Conservation (phyloP, 768 basidiomycete species). For the Tephrocybe sp. region DNA sequence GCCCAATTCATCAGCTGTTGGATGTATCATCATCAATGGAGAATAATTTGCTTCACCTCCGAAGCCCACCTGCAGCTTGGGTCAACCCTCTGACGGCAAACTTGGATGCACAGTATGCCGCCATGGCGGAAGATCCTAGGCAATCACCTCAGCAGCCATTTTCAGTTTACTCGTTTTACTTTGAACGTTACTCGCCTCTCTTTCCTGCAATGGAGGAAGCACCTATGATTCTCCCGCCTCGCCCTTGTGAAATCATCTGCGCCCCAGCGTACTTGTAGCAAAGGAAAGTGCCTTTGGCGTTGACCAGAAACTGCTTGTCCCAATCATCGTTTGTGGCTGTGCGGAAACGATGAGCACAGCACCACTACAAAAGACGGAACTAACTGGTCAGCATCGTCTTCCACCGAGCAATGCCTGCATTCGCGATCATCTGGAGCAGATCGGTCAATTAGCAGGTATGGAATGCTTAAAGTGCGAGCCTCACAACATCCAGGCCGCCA, state of each 20-base stretch:
- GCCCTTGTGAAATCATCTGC: slow-evolving; percentile 57
- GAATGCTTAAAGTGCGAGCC: not conserved
- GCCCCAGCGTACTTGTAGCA: slow-evolving; percentile 65
- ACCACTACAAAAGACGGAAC: not conserved
- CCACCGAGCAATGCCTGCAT: slow-evolving; percentile 25
- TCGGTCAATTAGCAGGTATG: not conserved
- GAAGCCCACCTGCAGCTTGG: slow-evolving; percentile 33
- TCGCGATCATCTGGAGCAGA: slow-evolving; percentile 29
- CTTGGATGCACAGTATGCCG: slow-evolving; percentile 35
- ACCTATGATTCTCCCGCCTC: slow-evolving; percentile 57
- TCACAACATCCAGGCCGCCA: slow-evolving; percentile 33
- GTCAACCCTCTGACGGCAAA: slow-evolving; percentile 41
- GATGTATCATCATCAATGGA: not conserved
- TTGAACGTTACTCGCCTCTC: no score
- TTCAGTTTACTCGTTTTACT: no score
- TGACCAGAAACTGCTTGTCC: slow-evolving; percentile 47
- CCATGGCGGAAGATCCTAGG: not conserved
- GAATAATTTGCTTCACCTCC: not conserved
- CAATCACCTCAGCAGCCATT: not conserved
- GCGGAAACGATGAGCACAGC: not conserved
- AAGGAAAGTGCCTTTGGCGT: slow-evolving; percentile 57
- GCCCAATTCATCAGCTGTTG: slow-evolving; percentile 36
- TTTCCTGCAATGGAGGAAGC: slow-evolving; percentile 32
- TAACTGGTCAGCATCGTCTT: slow-evolving; percentile 20
- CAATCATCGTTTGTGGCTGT: slow-evolving; percentile 35